A percentile compares a stretch with the other conserved stretches of the same genome.
These are phyloP conservation scores for Geranium rotundifolium DNA, from an alignment of 345 rosid genomes.

Conservation along the genomic window DNA sequence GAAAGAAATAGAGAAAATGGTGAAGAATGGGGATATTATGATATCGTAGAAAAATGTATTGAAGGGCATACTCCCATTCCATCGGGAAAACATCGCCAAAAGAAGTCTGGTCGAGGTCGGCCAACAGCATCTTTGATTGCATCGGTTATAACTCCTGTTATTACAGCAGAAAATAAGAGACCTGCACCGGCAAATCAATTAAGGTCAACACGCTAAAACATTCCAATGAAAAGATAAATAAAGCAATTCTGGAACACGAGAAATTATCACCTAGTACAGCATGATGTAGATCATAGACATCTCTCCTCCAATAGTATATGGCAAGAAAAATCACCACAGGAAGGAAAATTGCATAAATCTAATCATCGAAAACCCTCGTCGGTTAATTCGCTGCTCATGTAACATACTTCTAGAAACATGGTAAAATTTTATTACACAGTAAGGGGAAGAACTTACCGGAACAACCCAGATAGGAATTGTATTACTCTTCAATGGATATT, in stretches of 20 bases:
- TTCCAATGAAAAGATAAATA: not conserved
- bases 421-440: constrained; percentile 1
- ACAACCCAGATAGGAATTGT: constrained; percentile 78
- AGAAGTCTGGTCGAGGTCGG: constrained; percentile 88
- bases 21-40: not conserved
- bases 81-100: constrained; percentile 95
- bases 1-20: too few relatives aligned
- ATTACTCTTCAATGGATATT: constrained; percentile 59
- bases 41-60: not conserved
- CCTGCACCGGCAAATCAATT: constrained; percentile 29
- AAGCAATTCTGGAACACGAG: not conserved
- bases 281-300: constrained; percentile 87
- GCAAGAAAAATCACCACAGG: constrained; percentile 50
- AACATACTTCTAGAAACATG: not conserved
- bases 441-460: constrained; percentile 32
- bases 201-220: too few relatives aligned
- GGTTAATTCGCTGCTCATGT: constrained; percentile 4
- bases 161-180: constrained; percentile 51
- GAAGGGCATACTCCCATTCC: constrained; percentile 58
- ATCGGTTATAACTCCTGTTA: constrained; percentile 69
- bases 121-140: constrained; percentile 77
- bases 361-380: constrained; percentile 6
- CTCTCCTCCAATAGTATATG: constrained; percentile 52
- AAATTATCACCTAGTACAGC: constrained; percentile 49
- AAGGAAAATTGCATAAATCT: constrained; percentile 53